These are phyloP conservation scores for Cercospora zeae-maydis DNA, from an alignment of 2,329 filamentous ascomycete species.

Conservation along the genomic window DNA sequence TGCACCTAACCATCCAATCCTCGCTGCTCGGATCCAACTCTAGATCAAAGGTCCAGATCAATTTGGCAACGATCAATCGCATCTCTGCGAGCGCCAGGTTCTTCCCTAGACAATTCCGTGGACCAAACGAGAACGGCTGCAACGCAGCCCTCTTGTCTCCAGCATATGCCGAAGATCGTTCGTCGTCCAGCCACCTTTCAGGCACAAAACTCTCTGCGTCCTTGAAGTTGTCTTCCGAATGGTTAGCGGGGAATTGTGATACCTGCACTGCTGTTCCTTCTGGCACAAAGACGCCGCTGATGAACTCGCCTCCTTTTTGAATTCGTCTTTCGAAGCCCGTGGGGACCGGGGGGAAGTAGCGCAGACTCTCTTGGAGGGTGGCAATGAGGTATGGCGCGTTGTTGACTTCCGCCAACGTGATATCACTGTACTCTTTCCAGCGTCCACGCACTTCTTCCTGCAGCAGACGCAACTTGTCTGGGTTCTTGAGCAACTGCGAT, in stretches of 20 bases:
- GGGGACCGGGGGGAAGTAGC: slow-evolving; percentile 46
- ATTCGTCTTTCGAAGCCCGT: slow-evolving; percentile 36
- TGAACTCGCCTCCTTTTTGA: slow-evolving; percentile 27
- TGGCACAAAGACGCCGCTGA: slow-evolving; percentile 32
- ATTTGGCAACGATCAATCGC: slow-evolving; percentile 39
- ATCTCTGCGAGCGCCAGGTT: slow-evolving; percentile 41
- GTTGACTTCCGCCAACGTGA: slow-evolving; percentile 27
- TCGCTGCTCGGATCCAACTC: slow-evolving; percentile 24
- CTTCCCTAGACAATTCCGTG: slow-evolving; percentile 28
- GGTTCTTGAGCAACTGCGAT: slow-evolving; percentile 39
- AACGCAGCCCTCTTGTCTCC: slow-evolving; percentile 30
- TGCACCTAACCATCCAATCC: slow-evolving; percentile 11
- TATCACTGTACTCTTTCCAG: slow-evolving; percentile 36
- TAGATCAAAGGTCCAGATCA: slow-evolving; percentile 43
- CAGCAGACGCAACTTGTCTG: slow-evolving; percentile 39
- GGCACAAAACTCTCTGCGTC: slow-evolving; percentile 30
- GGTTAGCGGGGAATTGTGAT: slow-evolving; percentile 26
- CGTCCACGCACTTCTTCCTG: slow-evolving; percentile 41
- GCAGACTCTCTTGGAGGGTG: slow-evolving; percentile 44
- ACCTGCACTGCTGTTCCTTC: slow-evolving; percentile 30
- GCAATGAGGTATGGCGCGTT: slow-evolving; percentile 41
- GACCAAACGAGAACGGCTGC: slow-evolving; percentile 36
- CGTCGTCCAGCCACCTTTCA: slow-evolving; percentile 32
- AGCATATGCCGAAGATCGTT: slow-evolving; percentile 19
- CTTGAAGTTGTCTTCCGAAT: slow-evolving; percentile 28